phyloP scores from a whole-genome alignment of 306 rosid species.

The Glycine latifolia region DNA sequence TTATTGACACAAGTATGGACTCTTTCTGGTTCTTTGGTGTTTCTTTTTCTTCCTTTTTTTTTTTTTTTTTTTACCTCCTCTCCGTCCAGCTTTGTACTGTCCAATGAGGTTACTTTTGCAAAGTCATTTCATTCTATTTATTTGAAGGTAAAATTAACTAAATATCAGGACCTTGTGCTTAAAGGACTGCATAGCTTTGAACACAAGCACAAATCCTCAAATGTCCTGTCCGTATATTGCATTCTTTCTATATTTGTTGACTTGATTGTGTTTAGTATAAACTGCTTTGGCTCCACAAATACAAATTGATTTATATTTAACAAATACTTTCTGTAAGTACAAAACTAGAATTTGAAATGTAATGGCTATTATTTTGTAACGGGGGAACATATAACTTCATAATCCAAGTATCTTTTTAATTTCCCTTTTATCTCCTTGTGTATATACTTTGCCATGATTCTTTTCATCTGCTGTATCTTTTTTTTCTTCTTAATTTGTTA shows the following conservation, averaged over 20 bases:
- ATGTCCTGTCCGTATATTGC: background rate
- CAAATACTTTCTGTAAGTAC: background rate
- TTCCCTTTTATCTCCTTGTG: background rate
- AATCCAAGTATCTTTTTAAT: background rate
- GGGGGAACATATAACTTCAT: background rate
- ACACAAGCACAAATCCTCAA: background rate
- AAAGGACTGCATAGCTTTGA: slow-evolving; percentile 24
- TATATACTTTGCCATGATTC: background rate
- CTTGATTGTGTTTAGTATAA: background rate
- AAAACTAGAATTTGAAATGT: slow-evolving; percentile 5
- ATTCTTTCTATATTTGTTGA: slow-evolving; percentile 12
- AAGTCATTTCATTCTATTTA: background rate
- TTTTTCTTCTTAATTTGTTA: background rate
- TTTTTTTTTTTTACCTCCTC: background rate
- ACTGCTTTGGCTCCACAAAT: background rate
- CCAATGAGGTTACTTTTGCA: background rate
- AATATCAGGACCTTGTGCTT: background rate
- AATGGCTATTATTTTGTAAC: background rate
- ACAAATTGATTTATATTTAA: slow-evolving; percentile 7
- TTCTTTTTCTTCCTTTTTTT: background rate
- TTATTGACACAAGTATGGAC: slow-evolving; percentile 8
- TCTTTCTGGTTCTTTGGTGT: background rate
- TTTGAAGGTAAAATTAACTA: background rate
- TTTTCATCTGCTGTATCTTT: background rate
- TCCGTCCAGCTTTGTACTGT: background rate